These are phyloP conservation scores for Leucoagaricus sp. DNA, from an alignment of 1,284 basidiomycete genomes.

Conservation along the genomic window DNA sequence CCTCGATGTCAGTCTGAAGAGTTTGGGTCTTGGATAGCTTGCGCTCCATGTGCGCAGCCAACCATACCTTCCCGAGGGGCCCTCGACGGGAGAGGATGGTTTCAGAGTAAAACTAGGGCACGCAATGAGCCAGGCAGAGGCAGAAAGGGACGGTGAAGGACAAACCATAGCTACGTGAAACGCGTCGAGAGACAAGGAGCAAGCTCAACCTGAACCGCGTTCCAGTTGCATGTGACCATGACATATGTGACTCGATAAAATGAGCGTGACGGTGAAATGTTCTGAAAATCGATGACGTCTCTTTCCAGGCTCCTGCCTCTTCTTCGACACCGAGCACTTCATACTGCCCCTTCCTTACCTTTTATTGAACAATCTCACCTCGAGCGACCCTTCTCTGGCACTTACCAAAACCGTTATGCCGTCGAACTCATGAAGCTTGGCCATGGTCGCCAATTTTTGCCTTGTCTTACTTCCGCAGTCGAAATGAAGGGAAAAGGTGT, in stretches of 20 bases:
- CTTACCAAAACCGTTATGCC: constrained; percentile 35
- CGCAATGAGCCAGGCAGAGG: constrained; percentile 2
- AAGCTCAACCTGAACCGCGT: not conserved
- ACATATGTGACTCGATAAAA: not conserved
- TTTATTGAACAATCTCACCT: not conserved
- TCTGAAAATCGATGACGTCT: not conserved
- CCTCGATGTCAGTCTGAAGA: constrained; percentile 90
- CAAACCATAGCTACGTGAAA: constrained; percentile 37
- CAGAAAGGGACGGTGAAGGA: not conserved
- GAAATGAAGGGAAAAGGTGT: constrained; percentile 57
- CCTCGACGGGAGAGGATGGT: constrained; percentile 92
- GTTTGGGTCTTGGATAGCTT: constrained; percentile 97
- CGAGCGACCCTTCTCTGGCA: constrained; percentile 3
- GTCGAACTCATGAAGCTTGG: constrained; percentile 40
- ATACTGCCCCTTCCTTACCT: not conserved
- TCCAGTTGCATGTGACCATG: not conserved
- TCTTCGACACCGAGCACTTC: not conserved
- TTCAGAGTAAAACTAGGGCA: constrained; percentile 90
- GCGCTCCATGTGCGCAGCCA: constrained; percentile 97
- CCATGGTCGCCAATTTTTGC: constrained; percentile 26
- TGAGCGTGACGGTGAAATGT: constrained; percentile 2
- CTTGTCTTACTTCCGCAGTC: constrained; percentile 38
- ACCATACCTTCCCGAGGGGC: constrained; percentile 95
- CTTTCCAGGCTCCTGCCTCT: not conserved
- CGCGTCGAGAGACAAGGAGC: constrained; percentile 24